A percentile compares a stretch with the other conserved stretches of the same genome.
Conservation (phyloP, 2,329 filamentous ascomycete species). For the Triangularia setosa region DNA sequence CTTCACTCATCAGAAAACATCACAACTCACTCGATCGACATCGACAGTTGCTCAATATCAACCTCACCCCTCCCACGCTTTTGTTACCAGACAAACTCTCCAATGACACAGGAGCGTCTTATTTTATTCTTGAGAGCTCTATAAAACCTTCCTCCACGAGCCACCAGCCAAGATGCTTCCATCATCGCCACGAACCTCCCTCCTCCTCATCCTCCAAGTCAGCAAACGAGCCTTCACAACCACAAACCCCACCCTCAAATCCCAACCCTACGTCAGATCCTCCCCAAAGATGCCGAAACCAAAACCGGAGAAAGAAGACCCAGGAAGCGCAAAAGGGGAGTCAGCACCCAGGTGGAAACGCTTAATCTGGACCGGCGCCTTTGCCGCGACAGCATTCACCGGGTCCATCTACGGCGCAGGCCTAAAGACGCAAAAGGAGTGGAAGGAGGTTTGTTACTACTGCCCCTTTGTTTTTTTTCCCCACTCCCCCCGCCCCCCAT, state of each 20-base stretch:
- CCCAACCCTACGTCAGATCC: neutral
- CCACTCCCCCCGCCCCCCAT: neutral
- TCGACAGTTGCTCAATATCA: neutral
- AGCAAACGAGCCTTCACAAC: neutral
- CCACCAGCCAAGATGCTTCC: neutral
- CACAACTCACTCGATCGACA: neutral
- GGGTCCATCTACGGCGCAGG: conserved; percentile 33
- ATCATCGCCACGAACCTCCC: neutral
- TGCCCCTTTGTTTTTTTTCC: neutral
- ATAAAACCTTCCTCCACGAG: neutral
- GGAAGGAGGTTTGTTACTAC: conserved; percentile 23
- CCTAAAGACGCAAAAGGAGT: conserved; percentile 31
- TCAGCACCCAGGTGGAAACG: conserved; percentile 19
- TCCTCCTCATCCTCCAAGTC: neutral
- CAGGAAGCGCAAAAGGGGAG: neutral
- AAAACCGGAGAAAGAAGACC: neutral
- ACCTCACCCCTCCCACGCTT: neutral
- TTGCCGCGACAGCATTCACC: conserved; percentile 30
- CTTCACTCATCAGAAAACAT: neutral
- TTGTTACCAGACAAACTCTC: no score
- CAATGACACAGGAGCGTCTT: no score
- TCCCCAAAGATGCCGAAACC: neutral
- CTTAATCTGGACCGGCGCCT: conserved; percentile 26
- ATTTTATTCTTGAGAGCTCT: no score
- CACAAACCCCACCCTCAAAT: neutral